phyloP scores from a whole-genome alignment of 495 filamentous ascomycete species.

The Achaetomiella virescens region DNA sequence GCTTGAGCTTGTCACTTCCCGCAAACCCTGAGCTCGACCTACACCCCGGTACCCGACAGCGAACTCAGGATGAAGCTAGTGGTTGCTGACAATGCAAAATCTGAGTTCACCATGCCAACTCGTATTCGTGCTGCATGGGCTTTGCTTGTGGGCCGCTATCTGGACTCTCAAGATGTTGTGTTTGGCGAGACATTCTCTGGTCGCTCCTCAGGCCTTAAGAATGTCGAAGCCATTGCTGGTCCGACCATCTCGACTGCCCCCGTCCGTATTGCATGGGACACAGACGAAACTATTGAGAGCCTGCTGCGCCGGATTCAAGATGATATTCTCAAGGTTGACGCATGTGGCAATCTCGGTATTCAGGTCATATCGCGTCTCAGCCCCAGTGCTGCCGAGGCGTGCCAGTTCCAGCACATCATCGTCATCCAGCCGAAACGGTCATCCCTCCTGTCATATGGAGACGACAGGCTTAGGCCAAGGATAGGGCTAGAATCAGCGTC shows the following conservation, averaged over 20 bases:
- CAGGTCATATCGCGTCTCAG: slow-evolving; percentile 1
- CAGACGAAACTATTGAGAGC: not conserved
- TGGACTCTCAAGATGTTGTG: slow-evolving; percentile 32
- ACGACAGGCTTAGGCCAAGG: not conserved
- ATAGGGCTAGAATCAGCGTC: not conserved
- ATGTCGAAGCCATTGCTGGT: slow-evolving; percentile 41
- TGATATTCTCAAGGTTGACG: not conserved
- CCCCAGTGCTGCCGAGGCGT: slow-evolving; percentile 1
- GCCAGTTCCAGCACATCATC: slow-evolving; percentile 8
- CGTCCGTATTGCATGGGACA: slow-evolving; percentile 30
- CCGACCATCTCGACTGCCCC: slow-evolving; percentile 53
- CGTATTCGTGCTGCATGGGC: slow-evolving; percentile 35
- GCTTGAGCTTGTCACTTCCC: slow-evolving; percentile 6
- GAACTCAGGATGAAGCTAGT: not conserved
- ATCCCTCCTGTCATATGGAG: not conserved
- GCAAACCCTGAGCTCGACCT: slow-evolving; percentile 3
- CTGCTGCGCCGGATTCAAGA: not conserved
- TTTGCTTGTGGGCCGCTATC: slow-evolving; percentile 30
- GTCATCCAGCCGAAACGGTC: slow-evolving; percentile 6
- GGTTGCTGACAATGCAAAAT: not conserved
- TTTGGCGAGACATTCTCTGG: slow-evolving; percentile 38
- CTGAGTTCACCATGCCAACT: slow-evolving; percentile 3
- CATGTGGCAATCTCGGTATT: not conserved
- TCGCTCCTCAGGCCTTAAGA: slow-evolving; percentile 34
- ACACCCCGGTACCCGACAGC: not conserved